These are phyloP conservation scores for Xylaria sp. DNA, from an alignment of 2,329 filamentous ascomycete genomes.

Conservation along the genomic window DNA sequence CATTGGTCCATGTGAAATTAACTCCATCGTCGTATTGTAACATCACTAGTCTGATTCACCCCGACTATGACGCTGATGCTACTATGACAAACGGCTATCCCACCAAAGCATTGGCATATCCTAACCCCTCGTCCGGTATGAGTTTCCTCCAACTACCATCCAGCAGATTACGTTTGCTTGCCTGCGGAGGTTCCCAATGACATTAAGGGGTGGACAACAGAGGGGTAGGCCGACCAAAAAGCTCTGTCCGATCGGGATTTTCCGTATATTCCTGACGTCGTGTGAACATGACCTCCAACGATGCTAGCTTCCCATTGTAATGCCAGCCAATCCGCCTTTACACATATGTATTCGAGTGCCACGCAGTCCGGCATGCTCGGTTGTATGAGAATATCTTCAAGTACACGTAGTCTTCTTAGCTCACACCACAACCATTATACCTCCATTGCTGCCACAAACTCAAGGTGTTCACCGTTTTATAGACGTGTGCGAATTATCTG, in stretches of 20 bases:
- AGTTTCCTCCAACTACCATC: conserved; percentile 4
- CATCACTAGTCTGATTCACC: neutral
- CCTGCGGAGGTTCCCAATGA: conserved; percentile 3
- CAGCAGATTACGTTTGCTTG: conserved; percentile 7
- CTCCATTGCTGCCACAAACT: neutral
- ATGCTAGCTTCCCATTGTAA: conserved; percentile 18
- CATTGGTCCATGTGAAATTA: neutral
- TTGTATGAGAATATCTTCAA: conserved; percentile 1
- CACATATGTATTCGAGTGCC: conserved; percentile 1
- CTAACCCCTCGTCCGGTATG: neutral
- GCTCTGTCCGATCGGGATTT: conserved; percentile 6
- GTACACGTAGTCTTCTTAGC: conserved; percentile 1
- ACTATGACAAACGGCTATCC: neutral
- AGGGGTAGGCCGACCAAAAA: conserved; percentile 15
- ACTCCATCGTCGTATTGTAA: neutral
- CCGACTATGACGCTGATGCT: neutral
- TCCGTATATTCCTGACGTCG: conserved; percentile 27
- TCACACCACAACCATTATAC: neutral
- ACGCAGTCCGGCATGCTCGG: conserved; percentile 9
- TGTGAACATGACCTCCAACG: conserved; percentile 17
- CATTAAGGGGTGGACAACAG: conserved; percentile 25
- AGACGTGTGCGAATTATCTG: conserved; percentile 5
- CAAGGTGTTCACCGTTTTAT: neutral
- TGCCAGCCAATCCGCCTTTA: conserved; percentile 8
- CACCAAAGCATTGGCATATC: neutral